Evolutionary conservation across 2,329 filamentous ascomycete species (phyloP).

Genomic region (Apiospora rasikravindrae): DNA sequence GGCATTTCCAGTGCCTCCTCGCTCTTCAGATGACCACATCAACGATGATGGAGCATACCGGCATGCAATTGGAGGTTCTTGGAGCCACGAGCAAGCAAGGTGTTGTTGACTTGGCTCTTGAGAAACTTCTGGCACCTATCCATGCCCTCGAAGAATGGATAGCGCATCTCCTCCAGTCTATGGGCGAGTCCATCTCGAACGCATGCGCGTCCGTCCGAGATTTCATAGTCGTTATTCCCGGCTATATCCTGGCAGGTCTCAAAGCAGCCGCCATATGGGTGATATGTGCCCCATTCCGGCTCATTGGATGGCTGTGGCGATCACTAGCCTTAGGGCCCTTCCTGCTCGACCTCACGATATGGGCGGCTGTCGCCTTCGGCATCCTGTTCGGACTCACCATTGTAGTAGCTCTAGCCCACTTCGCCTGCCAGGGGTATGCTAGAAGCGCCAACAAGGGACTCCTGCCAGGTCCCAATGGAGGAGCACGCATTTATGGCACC

Average conservation of each 20-base stretch:
- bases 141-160: not conserved
- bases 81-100: not conserved
- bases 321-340: not conserved
- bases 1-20: not conserved
- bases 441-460: not conserved
- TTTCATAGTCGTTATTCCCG: not conserved
- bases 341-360: not conserved
- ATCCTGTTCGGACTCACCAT: not conserved
- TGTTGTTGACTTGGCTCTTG: not conserved
- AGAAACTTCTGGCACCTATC: not conserved
- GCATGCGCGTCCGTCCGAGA: not conserved
- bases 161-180: not conserved
- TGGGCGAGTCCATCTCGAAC: not conserved
- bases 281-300: not conserved
- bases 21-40: not conserved
- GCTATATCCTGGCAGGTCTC: not conserved
- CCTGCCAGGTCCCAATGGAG: not conserved
- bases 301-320: not conserved
- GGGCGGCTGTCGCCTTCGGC: not conserved
- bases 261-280: not conserved
- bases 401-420: not conserved
- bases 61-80: not conserved
- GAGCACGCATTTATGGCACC: not conserved
- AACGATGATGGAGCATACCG: not conserved
- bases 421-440: not conserved